A percentile compares a stretch with the other conserved stretches of the same genome.
Evolutionary conservation across 1,139 yeast genomes (phyloP).

Genomic region (Eremothecium coryli): DNA sequence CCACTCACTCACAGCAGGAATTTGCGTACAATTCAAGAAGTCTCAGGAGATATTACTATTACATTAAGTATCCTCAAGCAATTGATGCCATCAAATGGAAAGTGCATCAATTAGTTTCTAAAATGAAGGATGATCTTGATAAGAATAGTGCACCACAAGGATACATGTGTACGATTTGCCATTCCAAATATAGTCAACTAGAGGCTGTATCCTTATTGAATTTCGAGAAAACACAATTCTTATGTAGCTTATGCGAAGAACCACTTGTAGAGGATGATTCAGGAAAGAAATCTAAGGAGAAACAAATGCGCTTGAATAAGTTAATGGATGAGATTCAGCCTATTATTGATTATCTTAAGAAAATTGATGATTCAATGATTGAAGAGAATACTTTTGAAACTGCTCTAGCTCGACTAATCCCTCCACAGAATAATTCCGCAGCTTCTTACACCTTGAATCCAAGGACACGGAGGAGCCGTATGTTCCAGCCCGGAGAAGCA

Average conservation of each 20-base stretch:
- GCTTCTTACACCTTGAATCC: slow-evolving; percentile 53
- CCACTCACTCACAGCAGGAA: slow-evolving; percentile 69
- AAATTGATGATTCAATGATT: slow-evolving; percentile 74
- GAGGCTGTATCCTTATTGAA: slow-evolving; percentile 80
- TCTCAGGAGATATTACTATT: slow-evolving; percentile 69
- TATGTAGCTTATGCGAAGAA: slow-evolving; percentile 78
- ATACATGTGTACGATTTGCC: slow-evolving; percentile 81
- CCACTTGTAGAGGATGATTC: slow-evolving; percentile 78
- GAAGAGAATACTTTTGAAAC: slow-evolving; percentile 85
- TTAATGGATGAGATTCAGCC: slow-evolving; percentile 89
- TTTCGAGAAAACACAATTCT: slow-evolving; percentile 69
- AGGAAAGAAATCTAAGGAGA: slow-evolving; percentile 68
- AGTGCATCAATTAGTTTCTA: slow-evolving; percentile 74
- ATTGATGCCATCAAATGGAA: slow-evolving; percentile 96
- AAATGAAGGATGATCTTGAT: slow-evolving; percentile 70
- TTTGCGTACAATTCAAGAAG: slow-evolving; percentile 68
- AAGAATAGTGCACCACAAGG: slow-evolving; percentile 89
- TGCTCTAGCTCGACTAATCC: slow-evolving; percentile 68
- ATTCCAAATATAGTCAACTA: slow-evolving; percentile 67
- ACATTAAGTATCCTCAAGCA: slow-evolving; percentile 83
- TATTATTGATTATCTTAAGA: slow-evolving; percentile 69
- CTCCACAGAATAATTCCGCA: slow-evolving; percentile 64
- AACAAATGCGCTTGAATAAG: slow-evolving; percentile 73
- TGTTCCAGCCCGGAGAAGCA: slow-evolving; percentile 34
- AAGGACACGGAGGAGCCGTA: slow-evolving; percentile 33